phyloP scores from a whole-genome alignment of 2,329 filamentous ascomycete genomes.

The Stagonosporopsis chrysanthemi region DNA sequence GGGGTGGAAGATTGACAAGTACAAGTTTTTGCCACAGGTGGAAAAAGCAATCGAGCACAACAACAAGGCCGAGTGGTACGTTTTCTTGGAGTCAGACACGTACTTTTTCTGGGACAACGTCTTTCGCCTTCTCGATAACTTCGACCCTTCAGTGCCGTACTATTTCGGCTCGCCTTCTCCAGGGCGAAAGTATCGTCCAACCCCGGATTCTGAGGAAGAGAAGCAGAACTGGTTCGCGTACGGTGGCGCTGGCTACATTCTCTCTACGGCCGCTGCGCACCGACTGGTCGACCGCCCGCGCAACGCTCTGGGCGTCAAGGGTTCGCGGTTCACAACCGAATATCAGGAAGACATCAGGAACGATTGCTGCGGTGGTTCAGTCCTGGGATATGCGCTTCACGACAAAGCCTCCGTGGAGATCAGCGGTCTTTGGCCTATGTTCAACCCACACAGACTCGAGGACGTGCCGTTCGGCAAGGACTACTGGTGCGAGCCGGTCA shows the following conservation, averaged over 20 bases:
- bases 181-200: slow-evolving; percentile 25
- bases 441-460: slow-evolving; percentile 48
- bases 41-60: slow-evolving; percentile 50
- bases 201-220: slow-evolving; percentile 38
- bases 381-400: slow-evolving; percentile 33
- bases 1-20: slow-evolving; percentile 53
- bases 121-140: slow-evolving; percentile 41
- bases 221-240: slow-evolving; percentile 49
- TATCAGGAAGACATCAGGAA: slow-evolving; percentile 22
- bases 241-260: slow-evolving; percentile 48
- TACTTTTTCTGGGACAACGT: slow-evolving; percentile 37
- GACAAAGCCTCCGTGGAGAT: slow-evolving; percentile 29
- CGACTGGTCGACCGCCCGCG: slow-evolving; percentile 48
- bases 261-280: slow-evolving; percentile 58
- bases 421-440: slow-evolving; percentile 47
- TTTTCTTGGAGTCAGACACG: slow-evolving; percentile 35
- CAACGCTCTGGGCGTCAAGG: slow-evolving; percentile 24
- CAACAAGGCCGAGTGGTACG: slow-evolving; percentile 26
- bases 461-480: slow-evolving; percentile 42
- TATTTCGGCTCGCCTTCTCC: slow-evolving; percentile 44
- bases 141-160: slow-evolving; percentile 37
- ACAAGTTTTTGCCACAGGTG: slow-evolving; percentile 61
- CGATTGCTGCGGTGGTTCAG: slow-evolving; percentile 51
- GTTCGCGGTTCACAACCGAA: slow-evolving; percentile 18
- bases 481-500: slow-evolving; percentile 50